phyloP scores from a whole-genome alignment of 2,329 filamentous ascomycete genomes.

The Pseudogymnoascus sp. region DNA sequence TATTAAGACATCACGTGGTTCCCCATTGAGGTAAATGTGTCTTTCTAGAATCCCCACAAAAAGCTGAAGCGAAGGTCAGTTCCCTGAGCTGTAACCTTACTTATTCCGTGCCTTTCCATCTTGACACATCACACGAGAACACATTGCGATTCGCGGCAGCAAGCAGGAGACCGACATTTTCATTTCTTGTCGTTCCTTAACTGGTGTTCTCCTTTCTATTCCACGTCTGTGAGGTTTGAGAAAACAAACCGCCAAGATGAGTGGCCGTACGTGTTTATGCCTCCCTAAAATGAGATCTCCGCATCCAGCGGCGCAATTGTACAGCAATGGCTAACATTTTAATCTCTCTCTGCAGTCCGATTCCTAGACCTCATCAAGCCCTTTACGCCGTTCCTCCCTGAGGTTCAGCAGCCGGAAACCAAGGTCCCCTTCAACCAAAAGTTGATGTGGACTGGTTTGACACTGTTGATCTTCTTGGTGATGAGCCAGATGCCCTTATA shows the following conservation, averaged over 20 bases:
- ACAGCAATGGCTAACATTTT: constrained; percentile 22
- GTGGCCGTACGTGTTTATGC: constrained; percentile 31
- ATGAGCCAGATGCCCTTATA: constrained; percentile 99
- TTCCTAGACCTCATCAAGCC: constrained; percentile 99
- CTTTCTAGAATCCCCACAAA: constrained; percentile 9
- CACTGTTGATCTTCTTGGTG: constrained; percentile 96
- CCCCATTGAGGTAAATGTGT: constrained; percentile 8
- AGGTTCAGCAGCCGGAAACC: constrained; percentile 97
- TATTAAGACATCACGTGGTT: constrained; percentile 10
- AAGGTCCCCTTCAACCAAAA: constrained; percentile 99
- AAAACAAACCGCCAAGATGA: constrained; percentile 33
- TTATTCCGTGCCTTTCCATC: constrained; percentile 9
- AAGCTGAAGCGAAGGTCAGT: constrained; percentile 9
- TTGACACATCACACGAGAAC: constrained; percentile 12
- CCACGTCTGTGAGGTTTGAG: constrained; percentile 30
- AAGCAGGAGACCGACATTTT: constrained; percentile 9
- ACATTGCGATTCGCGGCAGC: constrained; percentile 13
- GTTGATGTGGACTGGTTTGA: constrained; percentile 91
- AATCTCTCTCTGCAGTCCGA: constrained; percentile 56
- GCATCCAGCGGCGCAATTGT: constrained; percentile 5
- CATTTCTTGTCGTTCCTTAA: constrained; percentile 21
- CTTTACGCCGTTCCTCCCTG: constrained; percentile 97
- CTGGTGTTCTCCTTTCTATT: constrained; percentile 24
- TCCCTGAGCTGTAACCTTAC: constrained; percentile 9
- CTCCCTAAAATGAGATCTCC: constrained; percentile 15